Base-by-base conservation (phyloP, 306 rosid species). In the Calophaca sinica region DNA sequence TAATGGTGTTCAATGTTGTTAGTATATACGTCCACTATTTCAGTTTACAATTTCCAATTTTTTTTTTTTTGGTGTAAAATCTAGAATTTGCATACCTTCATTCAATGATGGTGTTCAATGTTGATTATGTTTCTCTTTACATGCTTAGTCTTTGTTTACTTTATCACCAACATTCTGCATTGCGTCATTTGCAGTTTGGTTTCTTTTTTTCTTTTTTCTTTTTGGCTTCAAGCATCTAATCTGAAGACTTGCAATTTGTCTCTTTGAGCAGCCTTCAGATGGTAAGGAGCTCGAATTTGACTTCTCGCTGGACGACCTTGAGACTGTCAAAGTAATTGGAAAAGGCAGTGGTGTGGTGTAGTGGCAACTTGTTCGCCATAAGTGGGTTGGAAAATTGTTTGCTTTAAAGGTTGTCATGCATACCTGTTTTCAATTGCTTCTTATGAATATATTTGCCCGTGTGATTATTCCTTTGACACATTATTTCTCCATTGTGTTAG, bases 291-390 rank as follows among this genome's bases (percentile, higher is more conserved):
- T 88, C 12, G 89, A 89, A 68, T 82, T 78, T 6, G 91, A 96
- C 72, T 81, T 96, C 85, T 84, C 92, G 0, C 85, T 89, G 82
- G 99, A 90, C 55, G 99, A 92, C 71, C 87, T 96, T 38, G 99
- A 96, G 86, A 88, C 96, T 54, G 68, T 92, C 74, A 94, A 91
- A 81, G 97, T 92, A 49, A 92, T 94, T 52, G 98, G 98, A 45
- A 94, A 94, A 72, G 98, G 98, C 53, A 92, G 98, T 50, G 98
- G 1, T 20, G 99, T 3, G 99, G 98, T 32, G 96, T 96, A 15
- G 99, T 96, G 7, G 7, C 99, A 96, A 77, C 98, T 96, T 58
- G 99, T 92, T 84, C 98, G 89, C 62, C 99, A 92, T 78, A 96
- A 96, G 81, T 96, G 99, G 99, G 86, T 84, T 10, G 97, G 99